Conservation (phyloP, 1,139 yeast genomes). For the Hansenula anomala region DNA sequence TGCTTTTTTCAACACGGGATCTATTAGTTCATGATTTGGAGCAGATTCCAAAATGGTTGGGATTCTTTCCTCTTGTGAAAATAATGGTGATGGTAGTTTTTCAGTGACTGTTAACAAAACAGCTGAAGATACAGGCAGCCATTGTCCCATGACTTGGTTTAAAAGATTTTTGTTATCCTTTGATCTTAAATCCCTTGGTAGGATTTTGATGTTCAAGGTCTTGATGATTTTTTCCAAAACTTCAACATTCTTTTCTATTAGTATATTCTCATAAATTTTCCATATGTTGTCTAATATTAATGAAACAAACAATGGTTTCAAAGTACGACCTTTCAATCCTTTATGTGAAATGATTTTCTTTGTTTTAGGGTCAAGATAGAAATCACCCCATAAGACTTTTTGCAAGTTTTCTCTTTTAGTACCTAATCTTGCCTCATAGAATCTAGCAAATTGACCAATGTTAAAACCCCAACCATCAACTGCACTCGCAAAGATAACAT, state of each 20-base stretch:
- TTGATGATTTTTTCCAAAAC: conserved; percentile 69
- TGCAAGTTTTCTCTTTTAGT: conserved; percentile 74
- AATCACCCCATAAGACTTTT: conserved; percentile 97
- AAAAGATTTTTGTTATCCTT: conserved; percentile 68
- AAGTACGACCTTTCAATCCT: conserved; percentile 40
- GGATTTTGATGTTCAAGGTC: conserved; percentile 62
- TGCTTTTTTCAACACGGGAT: conserved; percentile 43
- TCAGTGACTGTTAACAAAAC: conserved; percentile 81
- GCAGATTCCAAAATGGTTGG: conserved; percentile 59
- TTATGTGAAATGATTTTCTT: conserved; percentile 70
- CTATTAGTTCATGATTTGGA: conserved; percentile 48
- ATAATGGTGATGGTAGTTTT: conserved; percentile 75
- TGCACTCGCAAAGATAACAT: conserved; percentile 93
- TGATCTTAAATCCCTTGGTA: conserved; percentile 74
- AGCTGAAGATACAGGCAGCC: conserved; percentile 92
- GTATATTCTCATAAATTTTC: conserved; percentile 78
- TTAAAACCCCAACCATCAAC: conserved; percentile 98
- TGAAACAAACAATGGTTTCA: conserved; percentile 83
- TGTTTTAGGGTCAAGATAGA: conserved; percentile 81
- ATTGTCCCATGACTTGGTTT: conserved; percentile 76
- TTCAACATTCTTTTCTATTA: conserved; percentile 63
- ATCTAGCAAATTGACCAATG: conserved; percentile 79
- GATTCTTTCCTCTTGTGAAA: conserved; percentile 69
- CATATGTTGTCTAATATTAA: conserved; percentile 87
- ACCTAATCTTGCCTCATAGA: conserved; percentile 82